Conservation (phyloP, 257 asterid genomes). For the Cynanchum wilfordii region DNA sequence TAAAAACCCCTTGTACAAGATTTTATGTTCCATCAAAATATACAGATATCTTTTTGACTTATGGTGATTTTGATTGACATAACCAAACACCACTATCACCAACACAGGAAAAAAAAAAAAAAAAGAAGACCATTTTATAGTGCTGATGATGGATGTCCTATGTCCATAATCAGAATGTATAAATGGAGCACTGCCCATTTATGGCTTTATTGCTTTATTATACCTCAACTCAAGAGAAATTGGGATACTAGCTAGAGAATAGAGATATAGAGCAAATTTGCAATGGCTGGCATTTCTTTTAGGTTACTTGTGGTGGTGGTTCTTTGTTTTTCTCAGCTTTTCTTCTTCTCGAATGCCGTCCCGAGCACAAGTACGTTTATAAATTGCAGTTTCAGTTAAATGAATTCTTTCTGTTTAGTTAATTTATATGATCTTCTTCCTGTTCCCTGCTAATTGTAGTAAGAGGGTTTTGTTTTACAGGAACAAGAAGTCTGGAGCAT, state of each 20-base stretch:
- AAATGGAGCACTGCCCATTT: conserved; percentile 20
- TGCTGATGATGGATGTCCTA: conserved; percentile 5
- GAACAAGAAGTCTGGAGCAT: conserved; percentile 35
- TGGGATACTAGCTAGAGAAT: neutral
- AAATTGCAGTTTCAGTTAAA: neutral
- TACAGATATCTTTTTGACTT: conserved; percentile 28
- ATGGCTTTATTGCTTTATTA: too few species aligned
- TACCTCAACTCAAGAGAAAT: neutral
- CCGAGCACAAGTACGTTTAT: conserved; percentile 45
- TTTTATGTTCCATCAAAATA: neutral
- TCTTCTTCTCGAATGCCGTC: conserved; percentile 36
- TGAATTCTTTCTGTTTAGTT: neutral
- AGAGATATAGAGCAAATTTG: neutral
- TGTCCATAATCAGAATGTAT: conserved; percentile 32
- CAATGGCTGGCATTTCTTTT: conserved; percentile 42
- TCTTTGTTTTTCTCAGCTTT: conserved; percentile 35
- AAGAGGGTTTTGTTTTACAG: conserved; percentile 23
- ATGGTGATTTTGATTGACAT: conserved; percentile 17
- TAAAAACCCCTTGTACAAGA: neutral
- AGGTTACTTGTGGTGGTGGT: conserved; percentile 25
- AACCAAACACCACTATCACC: conserved; percentile 20
- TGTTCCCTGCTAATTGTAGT: neutral
- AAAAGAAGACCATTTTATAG: neutral
- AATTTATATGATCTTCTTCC: neutral
- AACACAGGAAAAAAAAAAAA: neutral